A percentile compares a stretch with the other conserved stretches of the same genome.
These are phyloP conservation scores for Ustilago vetiveriae DNA, from an alignment of 1,284 basidiomycete species.

Conservation along the genomic window DNA sequence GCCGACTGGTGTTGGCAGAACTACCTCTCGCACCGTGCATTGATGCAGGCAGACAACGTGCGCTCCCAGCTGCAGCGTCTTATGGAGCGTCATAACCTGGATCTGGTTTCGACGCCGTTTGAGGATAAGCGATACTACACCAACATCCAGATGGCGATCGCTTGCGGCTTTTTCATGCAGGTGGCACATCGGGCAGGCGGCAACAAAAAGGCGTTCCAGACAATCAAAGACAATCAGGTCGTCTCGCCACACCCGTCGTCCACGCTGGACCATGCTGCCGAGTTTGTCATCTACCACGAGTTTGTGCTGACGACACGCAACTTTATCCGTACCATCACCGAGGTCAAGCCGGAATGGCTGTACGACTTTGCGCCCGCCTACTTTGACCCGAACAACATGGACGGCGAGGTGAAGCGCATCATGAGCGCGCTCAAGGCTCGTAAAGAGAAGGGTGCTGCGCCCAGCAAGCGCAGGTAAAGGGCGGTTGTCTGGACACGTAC, in stretches of 20 bases:
- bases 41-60: constrained; percentile 95
- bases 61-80: constrained; percentile 86
- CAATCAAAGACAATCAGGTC: constrained; percentile 93
- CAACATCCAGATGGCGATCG: constrained; percentile 84
- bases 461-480: constrained; percentile 28
- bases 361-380: constrained; percentile 83
- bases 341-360: constrained; percentile 89
- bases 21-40: constrained; percentile 84
- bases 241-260: constrained; percentile 94
- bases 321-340: constrained; percentile 87
- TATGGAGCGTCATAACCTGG: constrained; percentile 83
- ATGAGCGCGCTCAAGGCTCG: constrained; percentile 51
- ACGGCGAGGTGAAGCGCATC: constrained; percentile 60
- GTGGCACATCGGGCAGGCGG: constrained; percentile 81
- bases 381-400: constrained; percentile 73
- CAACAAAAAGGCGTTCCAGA: constrained; percentile 70
- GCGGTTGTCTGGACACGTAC: too few relatives aligned
- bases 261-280: constrained; percentile 88
- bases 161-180: constrained; percentile 98
- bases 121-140: constrained; percentile 82
- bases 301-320: constrained; percentile 89
- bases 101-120: constrained; percentile 77
- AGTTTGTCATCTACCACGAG: constrained; percentile 96
- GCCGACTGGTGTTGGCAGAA: constrained; percentile 88
- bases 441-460: constrained; percentile 38